These are phyloP conservation scores for Mycena vitilis DNA, from an alignment of 768 basidiomycete genomes.

Conservation along the genomic window DNA sequence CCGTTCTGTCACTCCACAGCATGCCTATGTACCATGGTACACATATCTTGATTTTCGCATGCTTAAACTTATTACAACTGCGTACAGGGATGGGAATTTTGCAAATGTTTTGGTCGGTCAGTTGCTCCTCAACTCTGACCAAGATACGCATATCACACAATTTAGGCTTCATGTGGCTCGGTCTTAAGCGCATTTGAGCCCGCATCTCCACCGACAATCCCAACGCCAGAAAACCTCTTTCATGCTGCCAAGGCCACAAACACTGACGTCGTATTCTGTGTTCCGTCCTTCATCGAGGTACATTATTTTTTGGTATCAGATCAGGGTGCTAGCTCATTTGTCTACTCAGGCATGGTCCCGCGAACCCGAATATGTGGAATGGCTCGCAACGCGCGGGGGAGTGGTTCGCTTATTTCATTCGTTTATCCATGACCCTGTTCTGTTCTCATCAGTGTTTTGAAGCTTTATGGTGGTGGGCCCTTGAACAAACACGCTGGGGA, in stretches of 20 bases:
- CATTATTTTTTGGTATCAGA: background rate
- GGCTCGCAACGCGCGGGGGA: constrained; percentile 21
- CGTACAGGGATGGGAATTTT: constrained; percentile 3
- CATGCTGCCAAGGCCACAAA: constrained; percentile 31
- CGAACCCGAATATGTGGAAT: constrained; percentile 38
- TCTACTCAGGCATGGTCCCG: constrained; percentile 23
- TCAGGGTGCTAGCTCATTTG: too few species aligned
- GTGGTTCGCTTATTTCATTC: constrained; percentile 20
- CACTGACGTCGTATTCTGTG: constrained; percentile 41
- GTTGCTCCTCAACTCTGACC: background rate
- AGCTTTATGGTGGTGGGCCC: constrained; percentile 53
- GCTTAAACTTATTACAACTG: background rate
- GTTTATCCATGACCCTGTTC: background rate
- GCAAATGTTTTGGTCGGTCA: constrained; percentile 4
- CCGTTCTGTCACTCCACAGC: constrained; percentile 40
- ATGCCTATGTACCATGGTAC: constrained; percentile 47
- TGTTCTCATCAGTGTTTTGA: background rate
- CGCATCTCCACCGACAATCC: background rate
- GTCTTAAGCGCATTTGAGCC: background rate
- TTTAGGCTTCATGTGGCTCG: background rate
- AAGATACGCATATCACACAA: background rate
- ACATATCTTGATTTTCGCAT: background rate
- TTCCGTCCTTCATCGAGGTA: constrained; percentile 47
- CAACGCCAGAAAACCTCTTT: background rate
- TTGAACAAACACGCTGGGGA: constrained; percentile 50